These are phyloP conservation scores for Lignosus rhinocerotis DNA, from an alignment of 1,284 basidiomycete genomes.

Conservation along the genomic window DNA sequence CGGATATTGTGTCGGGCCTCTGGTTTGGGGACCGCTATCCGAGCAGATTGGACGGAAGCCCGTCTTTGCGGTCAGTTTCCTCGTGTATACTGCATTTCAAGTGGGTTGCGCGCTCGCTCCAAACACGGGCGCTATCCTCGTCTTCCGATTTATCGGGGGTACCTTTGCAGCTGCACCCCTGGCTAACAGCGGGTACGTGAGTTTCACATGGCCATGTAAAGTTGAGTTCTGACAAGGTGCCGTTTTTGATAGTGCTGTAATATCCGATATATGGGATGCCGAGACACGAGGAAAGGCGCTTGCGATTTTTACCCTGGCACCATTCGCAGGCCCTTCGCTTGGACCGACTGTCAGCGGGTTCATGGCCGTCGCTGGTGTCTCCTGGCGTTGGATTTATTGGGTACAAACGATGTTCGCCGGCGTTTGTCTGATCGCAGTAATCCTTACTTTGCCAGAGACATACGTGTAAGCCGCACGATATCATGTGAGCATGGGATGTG, in stretches of 20 bases:
- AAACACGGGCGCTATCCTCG: conserved; percentile 59
- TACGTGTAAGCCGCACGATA: neutral
- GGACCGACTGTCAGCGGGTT: conserved; percentile 71
- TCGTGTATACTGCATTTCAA: conserved; percentile 49
- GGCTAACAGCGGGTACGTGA: conserved; percentile 37
- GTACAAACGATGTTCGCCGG: conserved; percentile 67
- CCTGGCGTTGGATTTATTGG: conserved; percentile 82
- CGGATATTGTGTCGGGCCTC: conserved; percentile 55
- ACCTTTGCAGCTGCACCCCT: conserved; percentile 49
- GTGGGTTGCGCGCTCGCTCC: conserved; percentile 60
- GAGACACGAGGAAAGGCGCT: conserved; percentile 31
- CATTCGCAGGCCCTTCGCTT: conserved; percentile 64
- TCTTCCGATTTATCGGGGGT: conserved; percentile 68
- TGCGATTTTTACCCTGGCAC: conserved; percentile 43
- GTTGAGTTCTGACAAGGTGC: neutral
- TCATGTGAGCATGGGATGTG: neutral
- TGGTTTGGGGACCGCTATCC: conserved; percentile 63
- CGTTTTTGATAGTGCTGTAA: conserved; percentile 20
- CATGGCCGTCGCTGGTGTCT: conserved; percentile 46
- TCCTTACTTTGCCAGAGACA: conserved; percentile 45
- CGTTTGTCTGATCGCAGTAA: conserved; percentile 47
- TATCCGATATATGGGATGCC: conserved; percentile 31
- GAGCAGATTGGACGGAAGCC: conserved; percentile 65
- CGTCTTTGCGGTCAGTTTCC: conserved; percentile 55
- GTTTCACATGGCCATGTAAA: neutral